Conservation (phyloP, 805 yeast species). For the Candida boleticola region DNA sequence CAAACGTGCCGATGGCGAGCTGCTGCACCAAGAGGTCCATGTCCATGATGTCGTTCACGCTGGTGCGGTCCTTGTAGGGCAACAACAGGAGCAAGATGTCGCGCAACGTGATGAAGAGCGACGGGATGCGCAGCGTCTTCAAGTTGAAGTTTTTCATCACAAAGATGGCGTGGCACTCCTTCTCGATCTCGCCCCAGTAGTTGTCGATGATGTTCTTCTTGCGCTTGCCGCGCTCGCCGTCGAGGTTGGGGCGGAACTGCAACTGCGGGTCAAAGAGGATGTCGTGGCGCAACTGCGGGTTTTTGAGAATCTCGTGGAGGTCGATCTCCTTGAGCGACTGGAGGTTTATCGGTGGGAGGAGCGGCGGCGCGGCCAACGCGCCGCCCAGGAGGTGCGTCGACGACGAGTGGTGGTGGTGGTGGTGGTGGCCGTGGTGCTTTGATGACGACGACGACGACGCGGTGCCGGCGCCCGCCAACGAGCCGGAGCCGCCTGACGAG, state of each 20-base stretch:
- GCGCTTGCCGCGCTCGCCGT: slow-evolving; percentile 84
- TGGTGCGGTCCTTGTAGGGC: slow-evolving; percentile 70
- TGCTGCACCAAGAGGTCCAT: slow-evolving; percentile 76
- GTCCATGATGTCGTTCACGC: slow-evolving; percentile 72
- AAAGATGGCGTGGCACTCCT: slow-evolving; percentile 56
- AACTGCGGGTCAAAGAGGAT: slow-evolving; percentile 88
- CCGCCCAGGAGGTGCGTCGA: slow-evolving; percentile 56
- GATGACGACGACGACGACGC: slow-evolving; percentile 5
- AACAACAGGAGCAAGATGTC: slow-evolving; percentile 72
- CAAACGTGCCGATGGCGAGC: slow-evolving; percentile 64
- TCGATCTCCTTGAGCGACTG: slow-evolving; percentile 84
- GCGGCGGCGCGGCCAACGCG: too few species aligned
- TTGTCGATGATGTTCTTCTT: slow-evolving; percentile 74
- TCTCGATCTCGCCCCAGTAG: slow-evolving; percentile 77
- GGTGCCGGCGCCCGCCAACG: not conserved
- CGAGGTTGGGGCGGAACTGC: slow-evolving; percentile 87
- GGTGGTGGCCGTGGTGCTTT: not conserved
- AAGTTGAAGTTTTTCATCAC: slow-evolving; percentile 12
- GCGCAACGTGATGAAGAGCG: slow-evolving; percentile 72
- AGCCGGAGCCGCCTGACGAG: slow-evolving; percentile 2
- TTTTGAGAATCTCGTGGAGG: slow-evolving; percentile 80
- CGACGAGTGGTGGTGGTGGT: slow-evolving; percentile 7
- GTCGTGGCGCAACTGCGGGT: slow-evolving; percentile 92
- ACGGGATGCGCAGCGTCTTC: slow-evolving; percentile 52
- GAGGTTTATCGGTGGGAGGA: slow-evolving; percentile 79